phyloP scores from a whole-genome alignment of 345 rosid species.

The Pugionium dolabratum region DNA sequence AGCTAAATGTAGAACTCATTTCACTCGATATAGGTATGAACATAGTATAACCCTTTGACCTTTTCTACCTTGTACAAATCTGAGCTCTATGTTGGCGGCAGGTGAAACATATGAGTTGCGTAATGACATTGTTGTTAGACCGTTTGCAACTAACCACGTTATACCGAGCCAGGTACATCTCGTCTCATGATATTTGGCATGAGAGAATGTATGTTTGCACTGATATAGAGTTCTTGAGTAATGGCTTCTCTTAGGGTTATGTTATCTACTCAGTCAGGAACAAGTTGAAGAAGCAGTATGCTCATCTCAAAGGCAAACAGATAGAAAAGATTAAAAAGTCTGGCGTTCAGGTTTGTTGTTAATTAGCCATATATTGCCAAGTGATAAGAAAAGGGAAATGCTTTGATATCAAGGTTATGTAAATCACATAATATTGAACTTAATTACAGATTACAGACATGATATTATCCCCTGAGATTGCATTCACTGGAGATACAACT shows the following conservation, averaged over 20 bases:
- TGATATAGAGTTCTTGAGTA: conserved; percentile 2
- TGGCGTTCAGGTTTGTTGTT: conserved; percentile 65
- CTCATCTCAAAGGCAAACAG: conserved; percentile 87
- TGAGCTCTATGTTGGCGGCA: conserved; percentile 40
- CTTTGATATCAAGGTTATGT: not conserved
- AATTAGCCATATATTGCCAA: not conserved
- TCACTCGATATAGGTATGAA: conserved; percentile 74
- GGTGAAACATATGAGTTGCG: conserved; percentile 93
- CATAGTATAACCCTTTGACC: not conserved
- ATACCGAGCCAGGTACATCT: conserved; percentile 80
- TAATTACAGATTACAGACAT: conserved; percentile 71
- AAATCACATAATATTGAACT: conserved; percentile 1
- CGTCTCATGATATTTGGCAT: not conserved
- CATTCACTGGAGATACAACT: conserved; percentile 95
- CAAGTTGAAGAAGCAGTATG: conserved; percentile 86
- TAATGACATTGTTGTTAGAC: conserved; percentile 79
- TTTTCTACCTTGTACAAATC: not conserved
- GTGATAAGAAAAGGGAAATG: not conserved
- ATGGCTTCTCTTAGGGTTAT: conserved; percentile 71
- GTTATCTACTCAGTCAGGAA: conserved; percentile 79
- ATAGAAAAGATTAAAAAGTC: conserved; percentile 93
- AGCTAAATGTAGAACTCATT: conserved; percentile 70
- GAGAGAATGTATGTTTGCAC: not conserved
- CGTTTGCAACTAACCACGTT: conserved; percentile 84
- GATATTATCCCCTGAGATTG: conserved; percentile 87